Base-by-base conservation (phyloP, 2,329 filamentous ascomycete genomes). In the Aspergillus sp. region DNA sequence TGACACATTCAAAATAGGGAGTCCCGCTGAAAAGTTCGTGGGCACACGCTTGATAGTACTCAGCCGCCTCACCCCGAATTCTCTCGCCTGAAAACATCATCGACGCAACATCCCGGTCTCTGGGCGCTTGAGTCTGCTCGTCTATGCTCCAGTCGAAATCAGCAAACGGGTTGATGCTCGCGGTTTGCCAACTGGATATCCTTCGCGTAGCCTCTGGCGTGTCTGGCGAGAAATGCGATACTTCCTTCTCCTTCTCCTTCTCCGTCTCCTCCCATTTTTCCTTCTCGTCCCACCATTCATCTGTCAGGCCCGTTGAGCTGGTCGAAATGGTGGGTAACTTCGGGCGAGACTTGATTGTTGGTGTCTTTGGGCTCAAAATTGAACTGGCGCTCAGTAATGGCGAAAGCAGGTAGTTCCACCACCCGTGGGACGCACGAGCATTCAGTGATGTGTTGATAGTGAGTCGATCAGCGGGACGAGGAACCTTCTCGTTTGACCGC, bases 381-480 rank as follows among this genome's bases (percentile, higher is more conserved):
- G 74, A 74, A 55, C 67, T 73, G 22, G 72, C 74, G 30, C 71
- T 69, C 22, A 80, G 58, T 5, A 80, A 65, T 1, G 79, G 79
- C 1, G 78, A 79, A 2, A 79, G 71, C 20, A 80, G 67, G 45
- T 76, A 71, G 26, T 74, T 81, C 79, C 79, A 81, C 79, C 79
- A 81, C 17, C 79, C 79, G 56, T 80, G 76, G 0, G 79, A 81
- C 24, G 73, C 67, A 30, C 71, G 78, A 47, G 74, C 69, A 41
- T 67, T 72, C 4, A 67, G 58, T 20, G 74, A 63, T 4, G 73
- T 74, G 49, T 74, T 74, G 18, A 76, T 66, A 39, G 70, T 74
- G 4, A 71, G 64, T 7, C 65, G 66, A 36, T 64, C 63, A 20
- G 74, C 61, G 4, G 71, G 68, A n/a, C 64, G 63, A 32, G 70